Evolutionary conservation across 2,329 filamentous ascomycete species (phyloP), one percentile per base, ranked within the genome.

Genomic region (Monilinia vaccinii-corymbosi): DNA sequence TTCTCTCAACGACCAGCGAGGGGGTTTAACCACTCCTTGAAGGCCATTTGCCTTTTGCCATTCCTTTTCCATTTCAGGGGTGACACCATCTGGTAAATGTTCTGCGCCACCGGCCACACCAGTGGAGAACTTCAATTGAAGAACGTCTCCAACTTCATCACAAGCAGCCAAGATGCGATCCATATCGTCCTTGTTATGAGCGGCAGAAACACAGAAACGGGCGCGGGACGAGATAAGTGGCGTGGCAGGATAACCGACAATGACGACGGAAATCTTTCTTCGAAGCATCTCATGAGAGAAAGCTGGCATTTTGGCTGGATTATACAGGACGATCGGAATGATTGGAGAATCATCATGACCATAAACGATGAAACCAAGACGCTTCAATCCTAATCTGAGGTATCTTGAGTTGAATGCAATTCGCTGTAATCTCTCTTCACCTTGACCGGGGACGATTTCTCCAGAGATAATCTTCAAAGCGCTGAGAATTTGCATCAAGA

Each of bases 241-340:
- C 2, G 94, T 99, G 10, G 93, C 94, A 7, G 94, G 94, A 73
- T 99, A 99, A 56, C 93, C 94, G 63, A 99, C 94, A 49, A 99
- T 90, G 44, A 99, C 94, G 56, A 97, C 90, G 0, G 93, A 94
- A 68, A 99, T 97, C 75, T 97, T 97, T 71, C 94, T 90, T 77
- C 89, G 90, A 62, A 97, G 83, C 94, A 99, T 97, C 75, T 97
- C 94, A 73, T 96, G 94, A 53, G 91, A 97, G 75, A 99, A 99
- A 61, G 94, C 93, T 5, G 93, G 89, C 81, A 99, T 97, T 78
- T 99, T 99, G 69, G 90, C 94, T n/a, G 94, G 94, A 76, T 97
- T 91, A 80, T 97, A 99, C 32, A 99, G 85, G 71, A 96, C 83
- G 66, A 99, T 75, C 58, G 94, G 94, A 68, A 99, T 91, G 68